These are phyloP conservation scores for Podaxis sp. DNA, from an alignment of 768 basidiomycete genomes.

Conservation along the genomic window DNA sequence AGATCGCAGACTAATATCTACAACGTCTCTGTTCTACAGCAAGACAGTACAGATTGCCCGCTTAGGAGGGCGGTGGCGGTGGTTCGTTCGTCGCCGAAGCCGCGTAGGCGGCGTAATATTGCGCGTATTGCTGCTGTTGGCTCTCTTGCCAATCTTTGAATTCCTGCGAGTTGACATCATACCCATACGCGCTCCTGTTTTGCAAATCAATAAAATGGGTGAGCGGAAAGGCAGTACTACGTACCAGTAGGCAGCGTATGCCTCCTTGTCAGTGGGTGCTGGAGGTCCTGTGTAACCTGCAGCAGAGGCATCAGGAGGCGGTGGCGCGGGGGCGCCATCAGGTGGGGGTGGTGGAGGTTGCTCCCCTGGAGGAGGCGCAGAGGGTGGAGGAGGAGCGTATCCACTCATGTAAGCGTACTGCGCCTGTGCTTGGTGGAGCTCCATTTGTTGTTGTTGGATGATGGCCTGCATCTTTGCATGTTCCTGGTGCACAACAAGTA, in stretches of 20 bases:
- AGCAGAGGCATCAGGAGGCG: slow-evolving; percentile 45
- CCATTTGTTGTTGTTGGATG: slow-evolving; percentile 79
- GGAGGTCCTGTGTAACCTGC: slow-evolving; percentile 41
- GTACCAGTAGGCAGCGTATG: slow-evolving; percentile 56
- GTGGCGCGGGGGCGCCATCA: slow-evolving; percentile 44
- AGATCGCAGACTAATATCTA: not conserved
- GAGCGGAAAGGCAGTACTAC: not conserved
- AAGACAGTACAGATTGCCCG: slow-evolving; percentile 3
- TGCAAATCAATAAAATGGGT: not conserved
- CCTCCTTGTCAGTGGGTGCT: slow-evolving; percentile 46
- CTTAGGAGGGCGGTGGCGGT: slow-evolving; percentile 34
- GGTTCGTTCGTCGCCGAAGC: slow-evolving; percentile 25
- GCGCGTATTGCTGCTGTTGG: slow-evolving; percentile 71
- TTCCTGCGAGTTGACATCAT: slow-evolving; percentile 79
- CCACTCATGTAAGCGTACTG: slow-evolving; percentile 70
- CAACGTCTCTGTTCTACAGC: no score
- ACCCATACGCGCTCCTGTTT: slow-evolving; percentile 78
- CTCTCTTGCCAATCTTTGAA: slow-evolving; percentile 83
- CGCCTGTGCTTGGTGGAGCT: slow-evolving; percentile 53
- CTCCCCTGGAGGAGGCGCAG: slow-evolving; percentile 46
- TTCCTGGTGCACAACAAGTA: slow-evolving; percentile 85
- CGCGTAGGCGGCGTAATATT: slow-evolving; percentile 65
- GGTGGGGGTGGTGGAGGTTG: slow-evolving; percentile 55
- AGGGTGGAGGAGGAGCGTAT: slow-evolving; percentile 51
- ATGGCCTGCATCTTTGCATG: slow-evolving; percentile 75